phyloP scores from a whole-genome alignment of 345 rosid species.

The Trapa incisa region DNA sequence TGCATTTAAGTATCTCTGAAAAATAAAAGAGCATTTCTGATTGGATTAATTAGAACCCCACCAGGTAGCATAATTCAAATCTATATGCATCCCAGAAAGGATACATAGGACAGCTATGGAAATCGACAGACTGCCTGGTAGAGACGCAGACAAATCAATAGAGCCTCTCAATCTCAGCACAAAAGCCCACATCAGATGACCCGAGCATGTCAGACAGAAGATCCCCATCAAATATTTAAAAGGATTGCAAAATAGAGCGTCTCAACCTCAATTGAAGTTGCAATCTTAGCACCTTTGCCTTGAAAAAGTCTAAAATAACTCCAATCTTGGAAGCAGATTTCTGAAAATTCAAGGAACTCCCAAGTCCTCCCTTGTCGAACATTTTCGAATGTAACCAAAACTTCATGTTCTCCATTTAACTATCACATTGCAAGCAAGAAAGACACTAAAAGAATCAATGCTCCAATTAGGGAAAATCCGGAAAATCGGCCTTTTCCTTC shows the following conservation, averaged over 20 bases:
- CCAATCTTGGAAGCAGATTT: no score
- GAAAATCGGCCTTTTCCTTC: neutral
- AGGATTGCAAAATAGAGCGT: neutral
- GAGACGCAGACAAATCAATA: neutral
- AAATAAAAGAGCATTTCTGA: neutral
- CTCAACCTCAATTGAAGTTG: neutral
- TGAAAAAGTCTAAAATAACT: no score
- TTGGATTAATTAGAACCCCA: neutral
- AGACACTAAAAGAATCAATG: neutral
- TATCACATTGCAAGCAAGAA: neutral
- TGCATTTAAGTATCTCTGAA: slow-evolving; percentile 43
- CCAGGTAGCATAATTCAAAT: neutral
- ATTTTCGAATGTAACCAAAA: no score
- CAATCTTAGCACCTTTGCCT: no score
- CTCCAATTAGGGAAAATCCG: neutral
- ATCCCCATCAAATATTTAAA: neutral
- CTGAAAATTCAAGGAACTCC: no score
- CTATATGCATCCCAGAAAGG: neutral
- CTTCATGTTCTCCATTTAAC: neutral
- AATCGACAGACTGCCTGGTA: neutral
- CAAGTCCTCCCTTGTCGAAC: no score
- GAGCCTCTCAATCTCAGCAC: neutral
- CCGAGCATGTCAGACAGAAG: neutral
- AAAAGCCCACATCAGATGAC: neutral
- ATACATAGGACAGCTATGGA: neutral